Evolutionary conservation across 306 rosid species (phyloP).

Genomic region (Cucurbita argyrosperma): DNA sequence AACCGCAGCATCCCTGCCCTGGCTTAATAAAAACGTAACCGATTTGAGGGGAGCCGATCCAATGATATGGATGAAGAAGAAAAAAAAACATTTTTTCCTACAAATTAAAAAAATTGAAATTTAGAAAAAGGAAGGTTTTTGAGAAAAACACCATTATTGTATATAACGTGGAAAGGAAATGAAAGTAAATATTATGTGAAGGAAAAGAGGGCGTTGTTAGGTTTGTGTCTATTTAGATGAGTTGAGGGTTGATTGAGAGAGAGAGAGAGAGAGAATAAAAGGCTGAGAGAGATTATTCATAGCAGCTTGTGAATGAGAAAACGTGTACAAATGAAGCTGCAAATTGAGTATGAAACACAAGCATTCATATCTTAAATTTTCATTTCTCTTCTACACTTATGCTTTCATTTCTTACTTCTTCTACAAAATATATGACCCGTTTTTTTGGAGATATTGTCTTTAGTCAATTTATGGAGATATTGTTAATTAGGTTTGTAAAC

Average conservation of each 20-base stretch:
- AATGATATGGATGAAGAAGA: background rate
- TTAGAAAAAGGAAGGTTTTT: background rate
- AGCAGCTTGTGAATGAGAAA: background rate
- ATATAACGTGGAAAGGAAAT: background rate
- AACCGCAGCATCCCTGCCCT: constrained; percentile 81
- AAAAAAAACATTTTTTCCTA: background rate
- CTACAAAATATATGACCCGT: no score
- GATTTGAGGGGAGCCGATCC: background rate
- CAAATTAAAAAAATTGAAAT: background rate
- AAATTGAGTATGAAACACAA: no score
- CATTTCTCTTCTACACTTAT: no score
- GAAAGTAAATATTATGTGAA: background rate
- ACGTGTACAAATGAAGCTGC: no score
- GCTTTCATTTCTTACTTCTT: no score
- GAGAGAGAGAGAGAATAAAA: background rate
- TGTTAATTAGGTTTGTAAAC: no score
- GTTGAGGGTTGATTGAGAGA: background rate
- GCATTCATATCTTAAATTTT: no score
- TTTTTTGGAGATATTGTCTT: no score
- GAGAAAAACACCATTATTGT: background rate
- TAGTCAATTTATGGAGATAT: no score
- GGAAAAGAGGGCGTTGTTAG: background rate
- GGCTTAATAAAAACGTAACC: constrained; percentile 28
- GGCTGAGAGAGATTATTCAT: background rate
- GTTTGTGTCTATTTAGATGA: background rate